These are phyloP conservation scores for Scheffersomyces ergatensis DNA, from an alignment of 805 yeast species.

Conservation along the genomic window DNA sequence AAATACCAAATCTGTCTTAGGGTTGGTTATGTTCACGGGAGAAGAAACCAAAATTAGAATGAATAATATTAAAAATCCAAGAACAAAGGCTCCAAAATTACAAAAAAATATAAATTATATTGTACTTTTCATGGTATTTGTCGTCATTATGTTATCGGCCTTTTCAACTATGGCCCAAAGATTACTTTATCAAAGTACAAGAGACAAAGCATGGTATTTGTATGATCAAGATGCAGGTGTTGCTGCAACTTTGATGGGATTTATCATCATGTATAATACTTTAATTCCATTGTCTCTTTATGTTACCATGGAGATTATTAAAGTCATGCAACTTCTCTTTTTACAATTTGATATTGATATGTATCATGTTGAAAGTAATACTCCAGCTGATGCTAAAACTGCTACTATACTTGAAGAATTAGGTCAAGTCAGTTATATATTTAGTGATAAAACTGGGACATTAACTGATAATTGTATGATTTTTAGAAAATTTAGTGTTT, in stretches of 20 bases:
- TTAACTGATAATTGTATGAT: constrained; percentile 93
- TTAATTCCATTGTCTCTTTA: constrained; percentile 91
- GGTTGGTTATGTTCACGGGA: constrained; percentile 88
- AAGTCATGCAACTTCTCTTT: constrained; percentile 77
- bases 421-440: constrained; percentile 93
- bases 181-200: constrained; percentile 40
- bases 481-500: constrained; percentile 81
- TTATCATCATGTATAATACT: constrained; percentile 95
- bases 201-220: constrained; percentile 67
- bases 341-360: constrained; percentile 91
- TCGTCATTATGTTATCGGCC: constrained; percentile 71
- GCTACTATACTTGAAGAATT: constrained; percentile 94
- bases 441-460: constrained; percentile 97
- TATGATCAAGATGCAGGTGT: constrained; percentile 71
- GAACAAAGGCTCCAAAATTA: constrained; percentile 90
- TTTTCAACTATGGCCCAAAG: constrained; percentile 82
- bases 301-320: constrained; percentile 95
- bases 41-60: constrained; percentile 94
- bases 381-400: constrained; percentile 92
- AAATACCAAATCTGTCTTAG: constrained; percentile 73
- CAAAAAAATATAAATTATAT: constrained; percentile 81
- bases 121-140: constrained; percentile 81
- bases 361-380: constrained; percentile 81
- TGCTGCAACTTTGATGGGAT: constrained; percentile 92
- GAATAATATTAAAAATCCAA: constrained; percentile 88